Evolutionary conservation across 2,329 filamentous ascomycete species (phyloP), one percentile per base, ranked within the genome.

Genomic region (Cyphellophora europaea): DNA sequence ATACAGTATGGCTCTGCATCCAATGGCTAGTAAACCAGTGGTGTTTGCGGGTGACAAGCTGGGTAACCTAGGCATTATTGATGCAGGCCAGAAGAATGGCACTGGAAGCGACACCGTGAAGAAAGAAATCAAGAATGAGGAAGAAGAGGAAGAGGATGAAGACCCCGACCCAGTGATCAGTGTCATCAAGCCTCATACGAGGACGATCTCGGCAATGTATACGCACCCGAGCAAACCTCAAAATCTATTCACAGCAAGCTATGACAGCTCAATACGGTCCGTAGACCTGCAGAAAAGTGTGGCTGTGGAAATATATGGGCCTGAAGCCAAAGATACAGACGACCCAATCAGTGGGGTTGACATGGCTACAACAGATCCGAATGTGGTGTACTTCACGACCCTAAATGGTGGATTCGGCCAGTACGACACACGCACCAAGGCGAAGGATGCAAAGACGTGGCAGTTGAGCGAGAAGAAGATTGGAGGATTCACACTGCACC

Each of bases 31-130:
- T 3, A 96, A 96, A 51, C 78, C 88, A 0, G 67, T 98, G 3
- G 72, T 96, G 2, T 93, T 98, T 53, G 89, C 89, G 0, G 89
- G 89, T 8, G 91, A 98, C 52, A 98, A 98, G 55, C 72, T 93
- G 45, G 89, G 91, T 1, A 83, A 86, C 15, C 69, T 96, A 39
- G 91, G 91, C 1, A 75, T 98, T 1, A 89, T 95, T 36, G 89
- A 98, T 53, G 87, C 80, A 1, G 88, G 83, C 0, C 86, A 93
- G 46, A 71, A 72, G 3, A 63, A 65, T 2, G 52, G 71, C 15
- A 18, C 23, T 42, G 58, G 67, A 33, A 61, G 66, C 19, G 57
- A 37, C 5, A 43, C 82, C 32, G 15, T 42, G 19, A 51, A 49
- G 19, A 47, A 53, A n/a, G 32, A 17, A 46, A 53, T n/a, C 15